Evolutionary conservation across 441 rosid species (phyloP).

Genomic region (Brassica balearica): DNA sequence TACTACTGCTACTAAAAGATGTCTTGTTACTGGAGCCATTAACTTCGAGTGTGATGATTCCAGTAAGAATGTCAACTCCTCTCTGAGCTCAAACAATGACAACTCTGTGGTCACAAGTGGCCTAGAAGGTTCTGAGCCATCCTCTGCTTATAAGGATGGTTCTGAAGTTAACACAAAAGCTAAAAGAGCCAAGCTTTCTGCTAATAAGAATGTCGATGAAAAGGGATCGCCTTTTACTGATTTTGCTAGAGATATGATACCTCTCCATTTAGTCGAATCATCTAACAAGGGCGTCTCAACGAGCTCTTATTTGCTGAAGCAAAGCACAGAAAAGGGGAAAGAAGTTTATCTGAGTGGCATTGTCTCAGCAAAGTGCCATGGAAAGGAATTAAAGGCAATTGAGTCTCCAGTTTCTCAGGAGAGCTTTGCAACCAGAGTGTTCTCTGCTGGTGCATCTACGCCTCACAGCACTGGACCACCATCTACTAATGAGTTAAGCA

Average conservation of each 20-base stretch:
- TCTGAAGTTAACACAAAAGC: conserved; percentile 45
- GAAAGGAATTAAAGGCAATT: conserved; percentile 60
- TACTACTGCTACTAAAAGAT: conserved; percentile 46
- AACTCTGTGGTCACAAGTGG: conserved; percentile 70
- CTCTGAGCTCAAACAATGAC: conserved; percentile 63
- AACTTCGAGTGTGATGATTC: conserved; percentile 55
- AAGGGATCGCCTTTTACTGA: conserved; percentile 38
- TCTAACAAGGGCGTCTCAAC: conserved; percentile 63
- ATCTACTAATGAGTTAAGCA: conserved; percentile 38
- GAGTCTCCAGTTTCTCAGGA: conserved; percentile 89
- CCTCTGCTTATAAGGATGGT: conserved; percentile 46
- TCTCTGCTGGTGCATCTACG: conserved; percentile 33
- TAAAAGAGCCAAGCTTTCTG: conserved; percentile 61
- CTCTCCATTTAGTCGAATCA: conserved; percentile 69
- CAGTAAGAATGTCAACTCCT: conserved; percentile 49
- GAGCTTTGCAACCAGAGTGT: conserved; percentile 60
- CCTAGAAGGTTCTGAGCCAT: conserved; percentile 42
- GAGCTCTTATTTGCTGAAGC: conserved; percentile 64
- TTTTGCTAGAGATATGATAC: conserved; percentile 42
- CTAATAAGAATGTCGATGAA: conserved; percentile 12
- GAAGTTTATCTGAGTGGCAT: conserved; percentile 42
- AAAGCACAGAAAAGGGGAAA: conserved; percentile 44
- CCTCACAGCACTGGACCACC: not conserved
- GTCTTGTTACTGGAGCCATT: conserved; percentile 57
- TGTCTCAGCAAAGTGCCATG: conserved; percentile 48